phyloP scores from a whole-genome alignment of 345 rosid species.

The Murraya paniculata region DNA sequence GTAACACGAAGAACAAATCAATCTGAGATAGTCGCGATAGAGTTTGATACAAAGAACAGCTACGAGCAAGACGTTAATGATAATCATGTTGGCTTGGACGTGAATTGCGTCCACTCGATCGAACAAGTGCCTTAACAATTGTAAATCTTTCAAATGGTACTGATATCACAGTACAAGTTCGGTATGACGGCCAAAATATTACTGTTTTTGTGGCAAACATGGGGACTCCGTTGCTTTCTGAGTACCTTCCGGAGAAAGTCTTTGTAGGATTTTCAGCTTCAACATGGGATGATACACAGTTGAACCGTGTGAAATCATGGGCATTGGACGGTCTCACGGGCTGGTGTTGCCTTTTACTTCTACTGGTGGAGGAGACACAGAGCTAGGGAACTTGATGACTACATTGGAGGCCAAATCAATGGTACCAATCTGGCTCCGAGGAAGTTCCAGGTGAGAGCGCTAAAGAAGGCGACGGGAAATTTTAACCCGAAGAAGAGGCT shows the following conservation, averaged over 20 bases:
- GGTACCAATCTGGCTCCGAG: too few relatives aligned
- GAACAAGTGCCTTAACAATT: constrained; percentile 38
- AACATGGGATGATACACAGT: constrained; percentile 36
- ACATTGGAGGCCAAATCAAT: too few relatives aligned
- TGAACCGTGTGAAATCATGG: constrained; percentile 64
- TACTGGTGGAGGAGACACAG: too few relatives aligned
- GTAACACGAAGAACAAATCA: constrained; percentile 20
- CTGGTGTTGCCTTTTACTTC: too few relatives aligned
- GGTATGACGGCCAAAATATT: constrained; percentile 44
- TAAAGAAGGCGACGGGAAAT: too few relatives aligned
- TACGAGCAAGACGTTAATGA: constrained; percentile 42
- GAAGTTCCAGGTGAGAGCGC: too few relatives aligned
- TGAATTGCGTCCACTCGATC: constrained; percentile 41
- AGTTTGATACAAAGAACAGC: constrained; percentile 68
- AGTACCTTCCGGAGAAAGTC: constrained; percentile 45
- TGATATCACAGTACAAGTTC: constrained; percentile 25
- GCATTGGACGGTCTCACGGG: constrained; percentile 50
- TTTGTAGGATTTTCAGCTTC: constrained; percentile 68
- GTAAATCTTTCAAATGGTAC: constrained; percentile 20
- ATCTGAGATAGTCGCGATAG: constrained; percentile 51
- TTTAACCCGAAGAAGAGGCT: too few relatives aligned
- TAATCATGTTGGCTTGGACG: constrained; percentile 65
- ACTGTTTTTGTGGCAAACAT: constrained; percentile 33
- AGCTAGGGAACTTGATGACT: too few relatives aligned
- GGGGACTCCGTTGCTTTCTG: constrained; percentile 30